Base-by-base conservation (phyloP, 495 filamentous ascomycete genomes). In the Diplogelasinospora grovesii region DNA sequence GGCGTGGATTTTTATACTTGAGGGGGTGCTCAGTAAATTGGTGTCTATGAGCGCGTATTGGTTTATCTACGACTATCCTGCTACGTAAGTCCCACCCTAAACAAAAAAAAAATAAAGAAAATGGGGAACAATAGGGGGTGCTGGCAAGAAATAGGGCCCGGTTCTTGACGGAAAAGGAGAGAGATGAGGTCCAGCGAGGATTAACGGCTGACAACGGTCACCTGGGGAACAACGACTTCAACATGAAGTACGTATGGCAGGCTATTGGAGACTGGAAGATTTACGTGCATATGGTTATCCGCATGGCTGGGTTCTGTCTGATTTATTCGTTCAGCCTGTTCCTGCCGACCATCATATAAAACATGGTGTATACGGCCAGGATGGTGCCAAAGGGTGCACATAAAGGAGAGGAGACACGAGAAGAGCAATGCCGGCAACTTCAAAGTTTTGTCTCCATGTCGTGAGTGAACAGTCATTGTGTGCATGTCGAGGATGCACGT, bases 1-100 rank as follows among this genome's bases (percentile, higher is more conserved):
- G 82, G 55, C 63, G n/a, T 82, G 79, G 79, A 82, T 84, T 30
- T 84, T 83, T 53, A 81, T 84, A 43, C 60, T 84, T 32, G 81
- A 85, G 59, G 80, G 52, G 64, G 14, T 48, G 51, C 22, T 62
- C n/a, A 64, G 63, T 30, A 38, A 60, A 7, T 32, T 60, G 4
- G 54, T 68, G 28, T 84, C 82, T 2, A 32, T 64, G 20, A 28
- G 53, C 8, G 61, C 78, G 28, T 74, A 73, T 30, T 76, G 71
- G 46, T 45, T 72, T 22, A 71, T 82, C 21, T 65, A 71, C 10
- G 79, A 82, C 45, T 80, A 74, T 59, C 76, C 78, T 0, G 65
- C 63, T n/a, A 70, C 60, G 46, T 68, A 39, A 60, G 62, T 35
- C 9, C 0, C 22, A 26, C 26, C 20, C 20, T 31, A n/a, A 8